Conservation (phyloP, 169 alveolate species). For the Plasmodium gallinaceum region DNA sequence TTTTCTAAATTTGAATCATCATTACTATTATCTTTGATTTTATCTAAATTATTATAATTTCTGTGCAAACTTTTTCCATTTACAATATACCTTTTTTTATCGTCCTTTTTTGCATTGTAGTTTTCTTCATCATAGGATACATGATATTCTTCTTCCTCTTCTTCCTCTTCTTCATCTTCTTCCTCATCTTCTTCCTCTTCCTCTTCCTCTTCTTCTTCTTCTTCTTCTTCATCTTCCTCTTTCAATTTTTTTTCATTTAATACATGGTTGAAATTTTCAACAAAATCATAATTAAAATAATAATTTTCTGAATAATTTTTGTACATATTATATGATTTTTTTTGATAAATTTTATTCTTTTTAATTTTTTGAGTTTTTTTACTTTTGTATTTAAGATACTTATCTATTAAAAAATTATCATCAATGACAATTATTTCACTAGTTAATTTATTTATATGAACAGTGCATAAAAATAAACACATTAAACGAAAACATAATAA, state of each 20-base stretch:
- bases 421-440: conserved; percentile 59
- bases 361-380: neutral
- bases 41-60: neutral
- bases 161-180: neutral
- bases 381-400: conserved; percentile 5
- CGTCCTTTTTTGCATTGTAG: neutral
- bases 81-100: neutral
- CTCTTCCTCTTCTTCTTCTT: neutral
- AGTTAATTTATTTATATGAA: conserved; percentile 53
- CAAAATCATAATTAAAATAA: conserved; percentile 25
- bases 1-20: neutral
- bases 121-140: neutral
- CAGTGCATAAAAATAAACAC: conserved; percentile 22
- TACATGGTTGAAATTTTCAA: neutral
- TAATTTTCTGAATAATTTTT: conserved; percentile 53
- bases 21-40: neutral
- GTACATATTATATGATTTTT: conserved; percentile 57
- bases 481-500: conserved; percentile 60
- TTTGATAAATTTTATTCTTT: neutral
- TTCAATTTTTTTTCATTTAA: neutral
- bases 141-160: neutral
- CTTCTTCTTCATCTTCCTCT: conserved; percentile 15
- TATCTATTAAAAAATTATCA: conserved; percentile 19
- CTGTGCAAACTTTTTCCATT: neutral
- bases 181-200: neutral